Evolutionary conservation across 192 early-diverging fungal genomes (phyloP).

Genomic region (Coemansia sp.): DNA sequence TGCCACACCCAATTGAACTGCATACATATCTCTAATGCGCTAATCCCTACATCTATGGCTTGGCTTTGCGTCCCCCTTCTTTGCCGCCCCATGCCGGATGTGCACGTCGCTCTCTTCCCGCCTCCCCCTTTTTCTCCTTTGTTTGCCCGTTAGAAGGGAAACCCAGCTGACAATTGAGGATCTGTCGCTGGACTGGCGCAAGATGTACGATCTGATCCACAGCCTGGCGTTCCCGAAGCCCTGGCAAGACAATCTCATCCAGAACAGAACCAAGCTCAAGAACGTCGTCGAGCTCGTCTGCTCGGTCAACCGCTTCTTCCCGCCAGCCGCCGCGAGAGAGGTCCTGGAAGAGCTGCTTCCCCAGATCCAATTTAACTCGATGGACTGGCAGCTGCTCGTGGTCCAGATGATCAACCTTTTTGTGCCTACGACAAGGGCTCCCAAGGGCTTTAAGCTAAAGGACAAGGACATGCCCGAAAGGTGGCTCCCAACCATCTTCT

Average conservation of each 20-base stretch:
- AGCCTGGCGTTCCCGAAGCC: constrained; percentile 61
- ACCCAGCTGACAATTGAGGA: constrained; percentile 57
- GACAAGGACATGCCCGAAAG: constrained; percentile 47
- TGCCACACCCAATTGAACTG: not conserved
- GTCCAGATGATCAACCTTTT: constrained; percentile 65
- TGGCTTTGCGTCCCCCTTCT: no score
- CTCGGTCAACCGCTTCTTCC: constrained; percentile 57
- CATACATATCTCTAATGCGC: not conserved
- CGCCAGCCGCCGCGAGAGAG: constrained; percentile 59
- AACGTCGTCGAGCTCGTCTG: constrained; percentile 26
- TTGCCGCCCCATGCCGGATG: no score
- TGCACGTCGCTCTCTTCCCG: no score
- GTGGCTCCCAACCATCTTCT: constrained; percentile 82
- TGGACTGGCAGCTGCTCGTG: constrained; percentile 58
- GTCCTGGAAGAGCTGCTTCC: constrained; percentile 80
- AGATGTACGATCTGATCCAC: constrained; percentile 64
- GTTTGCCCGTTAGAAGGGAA: constrained; percentile 48
- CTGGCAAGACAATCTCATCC: constrained; percentile 62
- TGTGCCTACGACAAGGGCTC: constrained; percentile 56
- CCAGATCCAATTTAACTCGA: constrained; percentile 65
- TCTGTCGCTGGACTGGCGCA: constrained; percentile 71
- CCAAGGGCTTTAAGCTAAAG: constrained; percentile 1
- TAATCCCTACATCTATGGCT: not conserved
- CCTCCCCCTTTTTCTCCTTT: no score
- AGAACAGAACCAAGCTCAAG: constrained; percentile 39